Percentiles rank a stretch among this genome's conserved stretches.
Evolutionary conservation across 768 basidiomycete genomes (phyloP).

Genomic region (Mrakia blollopis): DNA sequence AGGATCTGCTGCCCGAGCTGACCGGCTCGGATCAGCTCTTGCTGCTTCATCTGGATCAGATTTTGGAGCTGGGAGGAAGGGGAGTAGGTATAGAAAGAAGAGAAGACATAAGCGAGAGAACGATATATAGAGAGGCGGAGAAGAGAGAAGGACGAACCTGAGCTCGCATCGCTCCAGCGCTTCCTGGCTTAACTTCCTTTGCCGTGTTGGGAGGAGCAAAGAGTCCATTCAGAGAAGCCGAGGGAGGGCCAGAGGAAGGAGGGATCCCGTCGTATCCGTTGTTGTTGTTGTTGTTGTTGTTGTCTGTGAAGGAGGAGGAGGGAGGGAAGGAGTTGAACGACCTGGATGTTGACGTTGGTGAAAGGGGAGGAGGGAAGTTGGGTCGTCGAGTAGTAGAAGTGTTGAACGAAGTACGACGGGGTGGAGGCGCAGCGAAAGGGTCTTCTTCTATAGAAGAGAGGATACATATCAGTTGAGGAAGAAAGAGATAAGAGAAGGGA

Average conservation of each 20-base stretch:
- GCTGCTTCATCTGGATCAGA: constrained; percentile 57
- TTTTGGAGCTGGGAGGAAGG: constrained; percentile 13
- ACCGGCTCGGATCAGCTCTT: constrained; percentile 84
- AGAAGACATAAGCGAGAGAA: neutral
- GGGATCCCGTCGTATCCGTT: neutral
- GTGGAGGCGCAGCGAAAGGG: constrained; percentile 29
- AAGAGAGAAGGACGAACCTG: constrained; percentile 10
- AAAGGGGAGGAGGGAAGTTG: constrained; percentile 1
- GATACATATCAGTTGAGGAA: too few species aligned
- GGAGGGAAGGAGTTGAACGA: neutral
- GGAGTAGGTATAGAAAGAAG: neutral
- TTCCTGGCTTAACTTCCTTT: constrained; percentile 16
- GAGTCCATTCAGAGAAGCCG: neutral
- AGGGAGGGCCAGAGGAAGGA: neutral
- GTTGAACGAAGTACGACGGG: constrained; percentile 5
- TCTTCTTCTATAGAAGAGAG: constrained; percentile 20
- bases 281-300: too few species aligned
- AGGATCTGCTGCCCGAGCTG: constrained; percentile 90
- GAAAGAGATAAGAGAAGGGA: neutral
- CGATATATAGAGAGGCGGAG: neutral
- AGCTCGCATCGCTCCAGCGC: constrained; percentile 30
- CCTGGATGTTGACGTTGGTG: neutral
- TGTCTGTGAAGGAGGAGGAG: neutral
- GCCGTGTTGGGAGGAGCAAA: constrained; percentile 1
- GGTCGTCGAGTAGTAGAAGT: neutral